These are phyloP conservation scores for Paramyrothecium roridum DNA, from an alignment of 2,329 filamentous ascomycete genomes.

Conservation along the genomic window DNA sequence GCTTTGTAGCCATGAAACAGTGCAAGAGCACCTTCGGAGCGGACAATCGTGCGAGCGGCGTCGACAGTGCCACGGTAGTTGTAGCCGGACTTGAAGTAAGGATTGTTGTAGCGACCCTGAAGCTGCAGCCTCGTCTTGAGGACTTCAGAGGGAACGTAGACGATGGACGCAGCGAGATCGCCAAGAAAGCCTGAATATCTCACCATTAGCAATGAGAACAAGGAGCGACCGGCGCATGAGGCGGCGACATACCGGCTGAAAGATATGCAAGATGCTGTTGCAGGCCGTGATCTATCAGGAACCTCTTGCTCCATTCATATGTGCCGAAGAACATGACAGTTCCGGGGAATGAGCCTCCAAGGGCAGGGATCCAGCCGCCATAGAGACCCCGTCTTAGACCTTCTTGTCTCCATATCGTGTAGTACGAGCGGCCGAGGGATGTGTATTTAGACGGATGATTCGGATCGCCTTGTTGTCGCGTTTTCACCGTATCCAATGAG, in stretches of 20 bases:
- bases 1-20: slow-evolving; percentile 98
- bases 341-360: slow-evolving; percentile 88
- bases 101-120: slow-evolving; percentile 93
- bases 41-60: slow-evolving; percentile 80
- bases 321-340: slow-evolving; percentile 94
- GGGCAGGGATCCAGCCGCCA: slow-evolving; percentile 86
- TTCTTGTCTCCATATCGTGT: slow-evolving; percentile 90
- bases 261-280: slow-evolving; percentile 84
- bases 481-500: slow-evolving; percentile 97
- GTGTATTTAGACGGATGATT: slow-evolving; percentile 91
- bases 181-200: slow-evolving; percentile 74
- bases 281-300: slow-evolving; percentile 80
- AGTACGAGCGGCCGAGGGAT: slow-evolving; percentile 84
- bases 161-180: slow-evolving; percentile 84
- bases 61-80: slow-evolving; percentile 88
- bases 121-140: slow-evolving; percentile 95
- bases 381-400: slow-evolving; percentile 84
- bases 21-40: slow-evolving; percentile 76
- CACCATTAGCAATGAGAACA: background rate
- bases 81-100: slow-evolving; percentile 89
- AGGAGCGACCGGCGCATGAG: background rate
- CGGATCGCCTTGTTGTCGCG: slow-evolving; percentile 93
- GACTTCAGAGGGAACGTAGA: slow-evolving; percentile 97
- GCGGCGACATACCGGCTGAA: slow-evolving; percentile 61
- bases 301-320: slow-evolving; percentile 92